phyloP scores from a whole-genome alignment of 176 grass and related monocot genomes.

The Oryza officinalis region DNA sequence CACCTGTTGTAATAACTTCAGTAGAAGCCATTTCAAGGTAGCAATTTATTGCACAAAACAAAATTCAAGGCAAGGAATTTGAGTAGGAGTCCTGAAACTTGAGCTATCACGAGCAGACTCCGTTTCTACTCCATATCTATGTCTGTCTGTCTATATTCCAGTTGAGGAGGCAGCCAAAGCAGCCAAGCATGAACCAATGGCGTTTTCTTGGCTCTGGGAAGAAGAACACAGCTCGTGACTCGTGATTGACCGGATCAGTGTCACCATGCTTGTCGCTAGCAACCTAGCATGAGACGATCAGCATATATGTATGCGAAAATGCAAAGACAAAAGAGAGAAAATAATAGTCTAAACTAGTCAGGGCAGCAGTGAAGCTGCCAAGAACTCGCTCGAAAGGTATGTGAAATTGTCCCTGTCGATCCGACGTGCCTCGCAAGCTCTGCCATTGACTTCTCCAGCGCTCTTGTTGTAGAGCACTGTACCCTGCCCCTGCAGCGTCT shows the following conservation, averaged over 20 bases:
- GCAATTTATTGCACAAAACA: no score
- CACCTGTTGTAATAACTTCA: no score
- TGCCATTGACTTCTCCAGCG: constrained; percentile 19
- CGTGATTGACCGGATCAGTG: not conserved
- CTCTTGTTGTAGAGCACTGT: not conserved
- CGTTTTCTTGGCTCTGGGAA: not conserved
- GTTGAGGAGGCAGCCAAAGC: not conserved
- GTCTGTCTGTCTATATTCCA: not conserved
- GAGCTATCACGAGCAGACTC: no score
- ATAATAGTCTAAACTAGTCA: not conserved
- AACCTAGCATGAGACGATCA: not conserved
- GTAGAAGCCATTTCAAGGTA: no score
- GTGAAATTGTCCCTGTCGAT: not conserved
- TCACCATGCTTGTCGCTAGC: not conserved
- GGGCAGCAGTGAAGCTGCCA: no score
- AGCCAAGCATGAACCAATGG: no score
- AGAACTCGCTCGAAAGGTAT: not conserved
- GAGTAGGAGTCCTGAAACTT: not conserved
- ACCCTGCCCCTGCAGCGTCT: not conserved
- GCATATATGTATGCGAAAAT: not conserved
- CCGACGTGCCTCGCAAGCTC: constrained; percentile 5
- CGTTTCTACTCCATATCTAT: no score
- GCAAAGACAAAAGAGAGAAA: not conserved
- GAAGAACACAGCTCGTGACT: not conserved
- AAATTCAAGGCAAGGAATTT: not conserved